Evolutionary conservation across 2,329 filamentous ascomycete species (phyloP), one percentile per base, ranked within the genome.

Genomic region (Ceratocystiopsis brevicomis): DNA sequence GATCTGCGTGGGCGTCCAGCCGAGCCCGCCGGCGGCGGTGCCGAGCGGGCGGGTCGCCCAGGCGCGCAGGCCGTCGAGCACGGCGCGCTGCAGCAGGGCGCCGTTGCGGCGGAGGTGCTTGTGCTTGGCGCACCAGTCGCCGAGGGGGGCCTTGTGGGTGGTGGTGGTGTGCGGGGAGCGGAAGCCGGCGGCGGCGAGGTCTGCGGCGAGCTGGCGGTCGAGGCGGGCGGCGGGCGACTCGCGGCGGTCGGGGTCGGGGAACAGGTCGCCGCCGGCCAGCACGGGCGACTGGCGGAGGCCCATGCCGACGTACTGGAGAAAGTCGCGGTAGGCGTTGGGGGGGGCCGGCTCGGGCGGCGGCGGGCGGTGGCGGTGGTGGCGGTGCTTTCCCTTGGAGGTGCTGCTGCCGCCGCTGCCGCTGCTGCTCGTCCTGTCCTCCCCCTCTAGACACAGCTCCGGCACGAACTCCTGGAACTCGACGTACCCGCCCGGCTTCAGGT

Each of bases 401-500:
- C 25, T 30, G 25, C 6, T 30, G 25, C 6, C 10, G 25, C 6
- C 10, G 25, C 25, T 30, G 25, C 6, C 10, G 25, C 25, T 30
- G 25, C 25, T 21, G 19, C 19, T 21, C 19, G 19, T 21, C 19
- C 6, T 21, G 19, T 21, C 19, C 19, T 21, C 19, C 4, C 19
- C 68, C 51, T 71, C 67, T 51, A 61, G 63, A 11, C 56, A 55
- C 4, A 62, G 54, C 13, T 49, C 49, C 49, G 62, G 61, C 37
- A 61, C 54, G 37, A 69, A 59, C 37, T 71, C 68, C 45, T 67
- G 63, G 19, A 69, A 50, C 49, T 71, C 67, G 21, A 71, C 56
- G 44, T 63, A 69, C 21, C 66, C 68, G 30, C 67, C 67, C 1
- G 68, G 67, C 46, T 69, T 68, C 10, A 69, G 54, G 49, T 70